A percentile compares a stretch with the other conserved stretches of the same genome.
Conservation (phyloP, 257 asterid genomes). For the Lantana camara region DNA sequence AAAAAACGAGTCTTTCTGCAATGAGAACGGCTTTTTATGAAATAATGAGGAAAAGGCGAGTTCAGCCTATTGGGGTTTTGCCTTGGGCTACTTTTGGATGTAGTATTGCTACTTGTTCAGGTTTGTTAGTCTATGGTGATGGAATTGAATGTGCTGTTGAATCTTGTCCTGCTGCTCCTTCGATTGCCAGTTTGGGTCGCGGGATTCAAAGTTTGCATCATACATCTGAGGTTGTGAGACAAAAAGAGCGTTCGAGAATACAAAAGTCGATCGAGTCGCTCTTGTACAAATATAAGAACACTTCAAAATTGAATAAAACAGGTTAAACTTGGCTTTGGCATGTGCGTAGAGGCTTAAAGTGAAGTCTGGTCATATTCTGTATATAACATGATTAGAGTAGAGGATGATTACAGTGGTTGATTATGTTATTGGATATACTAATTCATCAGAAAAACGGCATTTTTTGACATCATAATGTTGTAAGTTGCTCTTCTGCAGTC, state of each 20-base stretch:
- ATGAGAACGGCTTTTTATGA: slow-evolving; percentile 84
- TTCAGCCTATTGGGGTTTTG: slow-evolving; percentile 49
- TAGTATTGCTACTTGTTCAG: slow-evolving; percentile 78
- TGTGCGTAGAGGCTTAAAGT: neutral
- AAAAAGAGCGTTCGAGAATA: slow-evolving; percentile 62
- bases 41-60: slow-evolving; percentile 79
- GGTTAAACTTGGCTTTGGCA: neutral
- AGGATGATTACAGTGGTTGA: neutral
- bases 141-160: slow-evolving; percentile 94
- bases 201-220: slow-evolving; percentile 74
- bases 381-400: slow-evolving; percentile 22
- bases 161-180: slow-evolving; percentile 79
- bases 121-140: slow-evolving; percentile 78
- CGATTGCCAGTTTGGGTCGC: slow-evolving; percentile 92
- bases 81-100: slow-evolving; percentile 93
- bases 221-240: slow-evolving; percentile 62
- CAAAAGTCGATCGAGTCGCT: slow-evolving; percentile 70
- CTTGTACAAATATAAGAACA: slow-evolving; percentile 62
- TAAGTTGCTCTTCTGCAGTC: too few species aligned
- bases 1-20: slow-evolving; percentile 87
- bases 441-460: slow-evolving; percentile 10
- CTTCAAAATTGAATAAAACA: slow-evolving; percentile 39
- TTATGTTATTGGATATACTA: neutral
- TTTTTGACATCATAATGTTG: too few species aligned
- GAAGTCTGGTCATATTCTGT: slow-evolving; percentile 21